A percentile compares a stretch with the other conserved stretches of the same genome.
phyloP scores from a whole-genome alignment of 164 flowering plant genomes.

The Euptelea pleiosperma region DNA sequence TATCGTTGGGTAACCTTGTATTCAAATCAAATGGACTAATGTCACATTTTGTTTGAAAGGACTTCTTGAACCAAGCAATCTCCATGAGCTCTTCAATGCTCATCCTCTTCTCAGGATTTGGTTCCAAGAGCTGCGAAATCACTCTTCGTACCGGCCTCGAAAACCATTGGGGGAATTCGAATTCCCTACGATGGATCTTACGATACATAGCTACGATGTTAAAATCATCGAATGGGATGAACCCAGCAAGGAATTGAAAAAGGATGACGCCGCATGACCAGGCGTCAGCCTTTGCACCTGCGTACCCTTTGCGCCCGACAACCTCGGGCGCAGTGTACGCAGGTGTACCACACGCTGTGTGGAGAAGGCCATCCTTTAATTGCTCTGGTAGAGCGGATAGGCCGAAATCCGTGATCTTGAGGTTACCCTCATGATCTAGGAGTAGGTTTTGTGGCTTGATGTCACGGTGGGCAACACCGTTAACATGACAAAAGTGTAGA shows the following conservation, averaged over 20 bases:
- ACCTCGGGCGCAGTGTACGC: constrained; percentile 80
- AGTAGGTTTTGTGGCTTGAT: constrained; percentile 75
- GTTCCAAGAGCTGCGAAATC: constrained; percentile 56
- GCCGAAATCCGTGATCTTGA: constrained; percentile 77
- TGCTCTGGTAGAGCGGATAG: constrained; percentile 59
- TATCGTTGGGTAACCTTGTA: neutral
- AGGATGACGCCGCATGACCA: constrained; percentile 84
- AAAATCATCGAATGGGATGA: constrained; percentile 58
- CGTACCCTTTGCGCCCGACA: constrained; percentile 43
- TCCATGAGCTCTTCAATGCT: constrained; percentile 43
- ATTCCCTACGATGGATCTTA: constrained; percentile 44
- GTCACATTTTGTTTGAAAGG: constrained; percentile 7
- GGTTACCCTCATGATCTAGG: constrained; percentile 45
- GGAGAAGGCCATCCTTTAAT: constrained; percentile 35
- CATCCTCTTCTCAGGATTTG: constrained; percentile 57
- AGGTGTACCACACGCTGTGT: constrained; percentile 81
- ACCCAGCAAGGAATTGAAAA: constrained; percentile 51
- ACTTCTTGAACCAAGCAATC: constrained; percentile 51
- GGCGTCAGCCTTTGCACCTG: constrained; percentile 66
- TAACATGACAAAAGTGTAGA: constrained; percentile 56
- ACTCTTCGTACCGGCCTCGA: constrained; percentile 35
- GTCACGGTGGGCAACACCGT: constrained; percentile 75
- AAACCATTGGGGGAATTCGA: constrained; percentile 46
- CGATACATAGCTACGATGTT: constrained; percentile 54
- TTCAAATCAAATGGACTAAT: neutral